Evolutionary conservation across 176 grass and related monocot genomes (phyloP).

Genomic region (Carex cristatella): DNA sequence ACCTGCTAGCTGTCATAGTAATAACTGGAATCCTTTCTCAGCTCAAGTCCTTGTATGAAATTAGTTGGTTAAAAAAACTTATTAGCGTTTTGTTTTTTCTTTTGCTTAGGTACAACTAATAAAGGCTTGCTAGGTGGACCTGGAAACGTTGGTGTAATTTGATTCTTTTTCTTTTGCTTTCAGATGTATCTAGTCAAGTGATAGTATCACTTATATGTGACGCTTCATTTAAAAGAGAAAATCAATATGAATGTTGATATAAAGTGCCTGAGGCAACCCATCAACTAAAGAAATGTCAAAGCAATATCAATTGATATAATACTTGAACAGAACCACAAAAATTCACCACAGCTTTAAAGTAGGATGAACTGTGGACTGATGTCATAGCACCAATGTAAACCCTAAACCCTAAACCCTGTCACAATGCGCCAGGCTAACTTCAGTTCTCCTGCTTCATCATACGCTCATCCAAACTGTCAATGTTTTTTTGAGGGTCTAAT

Average conservation of each 20-base stretch:
- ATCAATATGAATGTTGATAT: neutral
- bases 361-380: no score
- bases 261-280: neutral
- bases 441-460: neutral
- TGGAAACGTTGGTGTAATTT: neutral
- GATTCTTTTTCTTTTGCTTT: neutral
- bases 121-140: conserved; percentile 1
- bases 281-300: neutral
- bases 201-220: neutral
- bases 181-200: conserved; percentile 9
- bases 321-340: neutral
- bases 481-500: neutral
- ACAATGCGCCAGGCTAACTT: neutral
- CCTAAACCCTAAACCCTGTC: no score
- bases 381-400: no score
- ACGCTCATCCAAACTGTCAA: neutral
- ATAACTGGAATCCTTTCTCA: neutral
- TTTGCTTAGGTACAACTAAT: conserved; percentile 9
- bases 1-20: neutral
- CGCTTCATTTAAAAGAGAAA: neutral
- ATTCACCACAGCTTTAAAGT: neutral
- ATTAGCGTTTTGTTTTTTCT: neutral
- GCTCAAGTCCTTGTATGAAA: neutral
- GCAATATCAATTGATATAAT: neutral
- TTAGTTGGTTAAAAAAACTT: neutral